These are phyloP conservation scores for Trypanosoma mega DNA, from an alignment of 208 protist species.

Conservation along the genomic window DNA sequence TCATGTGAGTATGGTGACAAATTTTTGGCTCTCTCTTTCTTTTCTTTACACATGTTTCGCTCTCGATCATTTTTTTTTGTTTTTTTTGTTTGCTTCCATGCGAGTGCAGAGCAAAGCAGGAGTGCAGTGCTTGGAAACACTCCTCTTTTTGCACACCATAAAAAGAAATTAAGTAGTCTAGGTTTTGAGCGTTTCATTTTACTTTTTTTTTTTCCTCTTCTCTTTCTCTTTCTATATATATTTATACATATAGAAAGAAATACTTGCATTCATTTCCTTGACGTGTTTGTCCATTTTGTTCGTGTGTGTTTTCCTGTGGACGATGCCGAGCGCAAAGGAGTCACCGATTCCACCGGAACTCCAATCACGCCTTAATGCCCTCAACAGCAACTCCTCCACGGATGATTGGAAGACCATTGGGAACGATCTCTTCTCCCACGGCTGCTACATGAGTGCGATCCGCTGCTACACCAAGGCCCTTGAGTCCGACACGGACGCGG, in stretches of 20 bases:
- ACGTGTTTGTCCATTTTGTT: slow-evolving; percentile 1
- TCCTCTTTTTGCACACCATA: no score
- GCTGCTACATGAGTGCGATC: slow-evolving; percentile 74
- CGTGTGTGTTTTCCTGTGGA: no score
- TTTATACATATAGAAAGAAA: no score
- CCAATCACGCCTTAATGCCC: slow-evolving; percentile 29
- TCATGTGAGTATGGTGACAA: no score
- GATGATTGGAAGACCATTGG: slow-evolving; percentile 76
- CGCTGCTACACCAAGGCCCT: slow-evolving; percentile 83
- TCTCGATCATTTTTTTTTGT: neutral
- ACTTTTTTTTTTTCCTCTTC: no score
- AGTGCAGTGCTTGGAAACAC: no score
- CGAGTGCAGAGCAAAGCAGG: neutral
- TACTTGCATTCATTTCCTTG: no score
- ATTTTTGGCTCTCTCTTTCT: neutral
- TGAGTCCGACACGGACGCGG: slow-evolving; percentile 31
- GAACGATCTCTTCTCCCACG: slow-evolving; percentile 70
- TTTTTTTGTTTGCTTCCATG: neutral
- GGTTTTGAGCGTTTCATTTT: no score
- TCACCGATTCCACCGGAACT: slow-evolving; percentile 43
- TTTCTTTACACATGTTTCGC: neutral
- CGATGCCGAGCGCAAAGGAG: slow-evolving; percentile 42
- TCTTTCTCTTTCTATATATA: no score
- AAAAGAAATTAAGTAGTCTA: neutral
- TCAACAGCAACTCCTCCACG: slow-evolving; percentile 16